phyloP scores from a whole-genome alignment of 2,329 filamentous ascomycete species.

The Didymella exigua region DNA sequence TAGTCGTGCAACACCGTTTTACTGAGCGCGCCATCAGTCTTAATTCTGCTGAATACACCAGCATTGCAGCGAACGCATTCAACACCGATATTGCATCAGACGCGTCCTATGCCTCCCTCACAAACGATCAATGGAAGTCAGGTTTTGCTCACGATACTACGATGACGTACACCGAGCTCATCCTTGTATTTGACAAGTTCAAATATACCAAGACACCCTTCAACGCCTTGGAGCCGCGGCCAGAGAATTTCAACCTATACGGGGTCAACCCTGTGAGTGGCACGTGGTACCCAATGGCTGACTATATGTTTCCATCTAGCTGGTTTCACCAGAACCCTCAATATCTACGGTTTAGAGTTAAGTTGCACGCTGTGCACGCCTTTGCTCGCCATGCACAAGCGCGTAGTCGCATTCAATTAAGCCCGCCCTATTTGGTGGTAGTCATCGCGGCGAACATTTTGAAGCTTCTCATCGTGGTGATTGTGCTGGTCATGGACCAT shows the following conservation, averaged over 20 bases:
- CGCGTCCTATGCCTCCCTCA: background rate
- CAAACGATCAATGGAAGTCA: background rate
- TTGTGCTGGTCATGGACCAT: background rate
- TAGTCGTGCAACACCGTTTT: background rate
- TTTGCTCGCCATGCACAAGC: background rate
- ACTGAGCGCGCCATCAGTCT: background rate
- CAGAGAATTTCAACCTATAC: too few relatives aligned
- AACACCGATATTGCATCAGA: background rate
- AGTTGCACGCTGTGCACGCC: slow-evolving; percentile 10
- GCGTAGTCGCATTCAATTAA: slow-evolving; percentile 24
- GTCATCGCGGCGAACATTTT: slow-evolving; percentile 20
- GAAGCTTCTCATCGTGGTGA: slow-evolving; percentile 24
- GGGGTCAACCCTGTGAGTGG: background rate
- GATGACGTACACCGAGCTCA: background rate
- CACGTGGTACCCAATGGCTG: background rate
- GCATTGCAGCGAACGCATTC: background rate
- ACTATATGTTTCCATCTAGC: background rate
- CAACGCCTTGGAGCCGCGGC: too few relatives aligned
- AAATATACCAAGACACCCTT: too few relatives aligned
- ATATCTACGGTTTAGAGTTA: too few relatives aligned
- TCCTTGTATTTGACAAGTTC: background rate
- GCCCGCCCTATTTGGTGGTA: slow-evolving; percentile 21
- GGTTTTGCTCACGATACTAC: background rate
- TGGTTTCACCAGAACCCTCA: too few relatives aligned
- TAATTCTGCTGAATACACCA: background rate